A percentile compares a stretch with the other conserved stretches of the same genome.
Conservation (phyloP, 108 stramenopile species). For the Epithemia pelagica region DNA sequence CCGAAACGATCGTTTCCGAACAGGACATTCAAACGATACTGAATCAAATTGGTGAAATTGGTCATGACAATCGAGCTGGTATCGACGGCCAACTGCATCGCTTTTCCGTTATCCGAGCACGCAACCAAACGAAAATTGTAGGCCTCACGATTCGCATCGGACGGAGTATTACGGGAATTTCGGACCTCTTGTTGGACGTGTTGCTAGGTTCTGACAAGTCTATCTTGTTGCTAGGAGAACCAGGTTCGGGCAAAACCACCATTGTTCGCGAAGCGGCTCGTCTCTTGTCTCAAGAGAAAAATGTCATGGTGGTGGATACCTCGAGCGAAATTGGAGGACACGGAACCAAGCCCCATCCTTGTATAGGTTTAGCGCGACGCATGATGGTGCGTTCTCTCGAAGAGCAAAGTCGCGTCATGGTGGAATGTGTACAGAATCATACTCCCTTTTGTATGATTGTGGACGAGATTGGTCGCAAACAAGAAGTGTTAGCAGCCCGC, state of each 20-base stretch:
- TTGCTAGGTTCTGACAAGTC: neutral
- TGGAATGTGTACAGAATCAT: conserved; percentile 45
- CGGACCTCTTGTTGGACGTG: conserved; percentile 16
- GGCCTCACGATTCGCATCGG: conserved; percentile 45
- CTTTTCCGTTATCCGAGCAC: conserved; percentile 17
- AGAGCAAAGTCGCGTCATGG: conserved; percentile 32
- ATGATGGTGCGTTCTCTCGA: conserved; percentile 30
- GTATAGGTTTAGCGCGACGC: conserved; percentile 35
- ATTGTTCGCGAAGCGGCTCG: conserved; percentile 27
- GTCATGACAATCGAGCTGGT: conserved; percentile 25
- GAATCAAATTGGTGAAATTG: conserved; percentile 10
- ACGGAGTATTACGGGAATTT: conserved; percentile 25
- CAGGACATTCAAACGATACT: conserved; percentile 10
- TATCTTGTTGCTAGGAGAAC: conserved; percentile 24
- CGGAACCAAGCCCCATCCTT: conserved; percentile 31
- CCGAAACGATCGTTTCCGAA: neutral
- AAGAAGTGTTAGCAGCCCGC: conserved; percentile 34
- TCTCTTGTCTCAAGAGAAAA: conserved; percentile 12
- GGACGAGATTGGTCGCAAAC: conserved; percentile 43
- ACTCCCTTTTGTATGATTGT: conserved; percentile 38
- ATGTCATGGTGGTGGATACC: conserved; percentile 41
- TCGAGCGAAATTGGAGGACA: conserved; percentile 43
- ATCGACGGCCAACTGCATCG: conserved; percentile 20
- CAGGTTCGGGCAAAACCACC: conserved; percentile 32
- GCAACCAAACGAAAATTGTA: conserved; percentile 8